These are phyloP conservation scores for Pichia rugopelliculosa DNA, from an alignment of 805 yeast genomes.

Conservation along the genomic window DNA sequence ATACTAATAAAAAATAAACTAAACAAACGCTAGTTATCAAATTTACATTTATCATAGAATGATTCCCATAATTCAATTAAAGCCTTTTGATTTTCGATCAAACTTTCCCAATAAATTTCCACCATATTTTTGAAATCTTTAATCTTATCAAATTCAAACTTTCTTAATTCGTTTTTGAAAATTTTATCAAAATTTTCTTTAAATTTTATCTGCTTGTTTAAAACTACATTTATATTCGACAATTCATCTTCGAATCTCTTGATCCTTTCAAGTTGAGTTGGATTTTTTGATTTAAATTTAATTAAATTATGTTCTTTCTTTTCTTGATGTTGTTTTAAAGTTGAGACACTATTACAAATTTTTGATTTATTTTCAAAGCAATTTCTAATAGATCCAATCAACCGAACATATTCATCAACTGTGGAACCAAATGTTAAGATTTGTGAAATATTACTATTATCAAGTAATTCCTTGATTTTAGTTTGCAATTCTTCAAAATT, in stretches of 20 bases:
- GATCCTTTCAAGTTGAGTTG: conserved; percentile 55
- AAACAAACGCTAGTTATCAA: conserved; percentile 14
- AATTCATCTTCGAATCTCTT: conserved; percentile 53
- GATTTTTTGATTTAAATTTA: conserved; percentile 37
- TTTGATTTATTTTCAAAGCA: conserved; percentile 71
- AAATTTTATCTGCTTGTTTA: conserved; percentile 44
- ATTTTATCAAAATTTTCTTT: conserved; percentile 59
- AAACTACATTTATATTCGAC: conserved; percentile 44
- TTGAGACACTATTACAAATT: conserved; percentile 37
- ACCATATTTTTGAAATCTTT: conserved; percentile 82
- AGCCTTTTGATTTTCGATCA: conserved; percentile 90
- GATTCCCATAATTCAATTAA: conserved; percentile 83
- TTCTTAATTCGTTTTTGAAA: conserved; percentile 59
- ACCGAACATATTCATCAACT: conserved; percentile 77
- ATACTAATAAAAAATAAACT: too few species aligned
- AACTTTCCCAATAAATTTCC: conserved; percentile 83
- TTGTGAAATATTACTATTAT: conserved; percentile 76
- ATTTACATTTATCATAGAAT: conserved; percentile 54
- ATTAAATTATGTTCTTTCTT: conserved; percentile 41
- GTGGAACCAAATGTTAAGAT: conserved; percentile 80
- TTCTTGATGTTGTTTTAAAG: conserved; percentile 35
- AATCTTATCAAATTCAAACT: conserved; percentile 68
- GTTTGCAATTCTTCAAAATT: conserved; percentile 69
- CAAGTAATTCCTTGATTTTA: conserved; percentile 64
- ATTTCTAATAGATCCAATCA: conserved; percentile 65